Percentiles rank a stretch among this genome's conserved stretches.
These are phyloP conservation scores for Melaleuca alternifolia DNA, from an alignment of 345 rosid genomes.

Conservation along the genomic window DNA sequence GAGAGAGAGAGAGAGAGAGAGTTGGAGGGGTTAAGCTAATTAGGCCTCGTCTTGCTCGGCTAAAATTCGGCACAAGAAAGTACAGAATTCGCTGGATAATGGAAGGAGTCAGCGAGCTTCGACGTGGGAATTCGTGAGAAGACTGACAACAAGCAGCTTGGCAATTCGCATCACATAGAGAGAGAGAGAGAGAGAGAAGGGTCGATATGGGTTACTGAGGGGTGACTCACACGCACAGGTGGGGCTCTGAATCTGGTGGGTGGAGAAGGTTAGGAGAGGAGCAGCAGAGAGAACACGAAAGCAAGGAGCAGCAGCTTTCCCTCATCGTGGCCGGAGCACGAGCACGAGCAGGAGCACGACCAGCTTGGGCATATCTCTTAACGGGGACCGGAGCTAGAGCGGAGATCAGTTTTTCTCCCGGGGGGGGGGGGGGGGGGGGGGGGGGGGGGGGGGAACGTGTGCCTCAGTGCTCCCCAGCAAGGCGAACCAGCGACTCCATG, in stretches of 20 bases:
- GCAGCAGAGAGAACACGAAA: neutral
- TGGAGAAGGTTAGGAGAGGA: neutral
- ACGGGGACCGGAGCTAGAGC: neutral
- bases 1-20: neutral
- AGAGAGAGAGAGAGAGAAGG: neutral
- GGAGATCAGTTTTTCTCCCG: neutral
- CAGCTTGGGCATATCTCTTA: no score
- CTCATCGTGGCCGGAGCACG: neutral
- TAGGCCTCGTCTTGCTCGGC: neutral
- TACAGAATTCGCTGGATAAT: neutral
- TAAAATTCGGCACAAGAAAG: neutral
- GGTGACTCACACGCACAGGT: neutral
- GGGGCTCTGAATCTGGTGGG: neutral
- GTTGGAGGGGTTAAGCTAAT: neutral
- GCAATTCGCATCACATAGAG: neutral
- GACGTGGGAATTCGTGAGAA: neutral
- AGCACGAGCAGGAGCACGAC: neutral
- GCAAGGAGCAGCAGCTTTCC: neutral
- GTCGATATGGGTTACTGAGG: neutral
- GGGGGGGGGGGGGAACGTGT: conserved; percentile 9
- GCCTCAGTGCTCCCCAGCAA: conserved; percentile 79
- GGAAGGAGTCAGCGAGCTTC: neutral
- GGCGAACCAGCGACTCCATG: conserved; percentile 9
- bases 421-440: neutral
- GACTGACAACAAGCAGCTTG: neutral